A percentile compares a stretch with the other conserved stretches of the same genome.
Conservation (phyloP, 192 early-diverging fungal species). For the Backusella sp. region DNA sequence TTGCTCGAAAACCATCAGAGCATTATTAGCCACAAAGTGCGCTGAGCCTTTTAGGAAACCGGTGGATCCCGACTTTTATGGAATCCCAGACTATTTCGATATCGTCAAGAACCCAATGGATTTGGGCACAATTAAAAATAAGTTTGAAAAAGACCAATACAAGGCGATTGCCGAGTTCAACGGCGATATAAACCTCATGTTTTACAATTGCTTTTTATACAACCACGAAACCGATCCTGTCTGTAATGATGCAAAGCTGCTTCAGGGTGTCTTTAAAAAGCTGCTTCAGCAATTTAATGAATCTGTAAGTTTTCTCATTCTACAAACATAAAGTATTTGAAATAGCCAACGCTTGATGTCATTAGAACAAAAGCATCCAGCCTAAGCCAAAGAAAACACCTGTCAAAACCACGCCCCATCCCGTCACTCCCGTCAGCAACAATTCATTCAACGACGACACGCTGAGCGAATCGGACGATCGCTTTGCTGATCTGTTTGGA, state of each 20-base stretch:
- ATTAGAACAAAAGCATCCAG: not conserved
- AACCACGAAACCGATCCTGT: constrained; percentile 70
- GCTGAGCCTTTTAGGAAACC: constrained; percentile 81
- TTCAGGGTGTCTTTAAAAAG: constrained; percentile 64
- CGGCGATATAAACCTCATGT: constrained; percentile 63
- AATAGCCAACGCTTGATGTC: no score
- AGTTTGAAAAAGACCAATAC: constrained; percentile 42
- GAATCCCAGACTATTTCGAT: constrained; percentile 68
- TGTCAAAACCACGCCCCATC: not conserved
- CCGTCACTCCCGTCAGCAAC: not conserved
- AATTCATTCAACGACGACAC: not conserved
- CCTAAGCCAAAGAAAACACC: not conserved
- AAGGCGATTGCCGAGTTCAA: constrained; percentile 38
- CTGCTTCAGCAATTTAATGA: constrained; percentile 62
- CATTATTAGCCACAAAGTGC: constrained; percentile 72
- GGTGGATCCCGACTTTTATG: constrained; percentile 66
- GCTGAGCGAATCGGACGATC: not conserved
- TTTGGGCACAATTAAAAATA: constrained; percentile 49
- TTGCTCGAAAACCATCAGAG: constrained; percentile 41
- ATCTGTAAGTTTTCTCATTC: constrained; percentile 22
- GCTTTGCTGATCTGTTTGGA: not conserved
- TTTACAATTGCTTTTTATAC: constrained; percentile 77
- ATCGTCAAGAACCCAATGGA: constrained; percentile 81
- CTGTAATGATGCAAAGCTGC: constrained; percentile 57
- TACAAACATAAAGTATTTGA: not conserved